Evolutionary conservation across 148 eudicot species (phyloP).

Genomic region (Rhododendron henanense): DNA sequence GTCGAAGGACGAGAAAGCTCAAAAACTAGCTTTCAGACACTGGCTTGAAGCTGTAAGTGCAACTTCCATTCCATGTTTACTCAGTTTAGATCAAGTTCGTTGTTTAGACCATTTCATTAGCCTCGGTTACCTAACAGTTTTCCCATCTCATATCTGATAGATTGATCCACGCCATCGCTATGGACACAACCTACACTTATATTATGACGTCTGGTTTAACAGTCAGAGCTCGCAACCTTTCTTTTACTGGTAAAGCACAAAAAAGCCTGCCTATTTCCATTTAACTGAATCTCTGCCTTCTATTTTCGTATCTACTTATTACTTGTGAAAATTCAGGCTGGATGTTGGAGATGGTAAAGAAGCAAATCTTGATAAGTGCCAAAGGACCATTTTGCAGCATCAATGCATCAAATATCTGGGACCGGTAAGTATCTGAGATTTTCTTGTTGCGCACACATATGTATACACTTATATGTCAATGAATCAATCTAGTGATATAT

Average conservation of each 20-base stretch:
- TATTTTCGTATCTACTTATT: background rate
- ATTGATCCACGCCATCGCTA: slow-evolving; percentile 36
- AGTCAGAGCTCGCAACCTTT: slow-evolving; percentile 37
- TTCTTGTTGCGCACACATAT: background rate
- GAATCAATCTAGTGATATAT: background rate
- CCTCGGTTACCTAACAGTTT: background rate
- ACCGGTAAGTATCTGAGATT: slow-evolving; percentile 11
- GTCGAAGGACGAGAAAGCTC: slow-evolving; percentile 33
- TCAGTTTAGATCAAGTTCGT: background rate
- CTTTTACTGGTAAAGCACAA: slow-evolving; percentile 31
- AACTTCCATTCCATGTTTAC: background rate
- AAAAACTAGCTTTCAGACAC: slow-evolving; percentile 20
- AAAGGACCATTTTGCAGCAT: slow-evolving; percentile 15
- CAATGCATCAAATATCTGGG: slow-evolving; percentile 28
- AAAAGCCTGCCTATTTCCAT: background rate
- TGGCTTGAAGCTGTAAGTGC: slow-evolving; percentile 40
- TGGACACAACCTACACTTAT: slow-evolving; percentile 28
- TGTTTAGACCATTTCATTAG: background rate
- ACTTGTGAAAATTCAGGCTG: slow-evolving; percentile 20
- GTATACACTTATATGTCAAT: background rate
- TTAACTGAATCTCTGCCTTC: background rate
- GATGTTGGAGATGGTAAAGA: slow-evolving; percentile 36
- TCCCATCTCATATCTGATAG: background rate
- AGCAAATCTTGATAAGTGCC: slow-evolving; percentile 22
- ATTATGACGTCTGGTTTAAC: slow-evolving; percentile 24